These are phyloP conservation scores for Aspergillus hortae DNA, from an alignment of 2,329 filamentous ascomycete genomes.

Conservation along the genomic window DNA sequence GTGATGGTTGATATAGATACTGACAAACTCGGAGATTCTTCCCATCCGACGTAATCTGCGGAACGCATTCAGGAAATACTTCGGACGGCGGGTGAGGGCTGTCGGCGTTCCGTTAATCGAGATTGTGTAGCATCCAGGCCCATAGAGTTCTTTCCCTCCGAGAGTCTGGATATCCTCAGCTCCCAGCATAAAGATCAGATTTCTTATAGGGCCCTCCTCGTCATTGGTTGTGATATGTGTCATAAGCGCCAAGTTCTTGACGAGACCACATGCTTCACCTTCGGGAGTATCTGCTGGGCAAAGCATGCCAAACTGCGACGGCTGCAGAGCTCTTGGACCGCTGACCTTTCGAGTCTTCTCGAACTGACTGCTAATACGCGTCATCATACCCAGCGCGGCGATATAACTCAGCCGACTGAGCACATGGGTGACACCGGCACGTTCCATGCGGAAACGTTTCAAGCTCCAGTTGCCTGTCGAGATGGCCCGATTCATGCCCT, in stretches of 20 bases:
- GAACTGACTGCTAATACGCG: constrained; percentile 94
- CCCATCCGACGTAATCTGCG: constrained; percentile 83
- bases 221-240: constrained; percentile 98
- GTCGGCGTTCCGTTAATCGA: constrained; percentile 95
- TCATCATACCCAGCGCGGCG: constrained; percentile 98
- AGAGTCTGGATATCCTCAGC: constrained; percentile 77
- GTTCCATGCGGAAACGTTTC: constrained; percentile 98
- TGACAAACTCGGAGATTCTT: constrained; percentile 91
- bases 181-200: constrained; percentile 81
- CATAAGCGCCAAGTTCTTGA: constrained; percentile 98
- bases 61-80: constrained; percentile 80
- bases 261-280: constrained; percentile 95
- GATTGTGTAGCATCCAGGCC: constrained; percentile 78
- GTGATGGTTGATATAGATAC: constrained; percentile 92
- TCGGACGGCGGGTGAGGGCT: constrained; percentile 79
- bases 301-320: constrained; percentile 97
- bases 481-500: constrained; percentile 92
- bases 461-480: constrained; percentile 97
- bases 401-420: constrained; percentile 95
- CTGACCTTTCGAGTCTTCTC: constrained; percentile 97
- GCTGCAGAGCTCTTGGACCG: constrained; percentile 90
- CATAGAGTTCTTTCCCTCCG: constrained; percentile 82
- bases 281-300: constrained; percentile 97
- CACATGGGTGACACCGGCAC: constrained; percentile 94
- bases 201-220: constrained; percentile 83